Evolutionary conservation across 345 rosid genomes (phyloP).

Genomic region (Hibiscus trionum): DNA sequence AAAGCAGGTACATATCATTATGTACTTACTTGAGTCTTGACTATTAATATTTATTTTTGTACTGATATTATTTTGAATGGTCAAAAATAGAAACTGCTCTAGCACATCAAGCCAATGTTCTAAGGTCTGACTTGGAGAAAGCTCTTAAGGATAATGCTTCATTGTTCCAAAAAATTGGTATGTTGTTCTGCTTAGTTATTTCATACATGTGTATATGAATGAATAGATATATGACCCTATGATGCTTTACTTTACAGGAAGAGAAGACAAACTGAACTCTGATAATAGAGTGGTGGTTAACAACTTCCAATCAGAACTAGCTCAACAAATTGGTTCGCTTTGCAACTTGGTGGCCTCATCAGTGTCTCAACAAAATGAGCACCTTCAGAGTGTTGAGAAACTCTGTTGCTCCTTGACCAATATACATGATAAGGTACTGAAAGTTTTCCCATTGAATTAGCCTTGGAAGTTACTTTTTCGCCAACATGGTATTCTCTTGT

Average conservation of each 20-base stretch:
- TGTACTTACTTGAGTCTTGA: background rate
- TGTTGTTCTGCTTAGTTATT: conserved; percentile 12
- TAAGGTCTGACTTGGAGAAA: conserved; percentile 77
- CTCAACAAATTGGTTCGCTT: conserved; percentile 55
- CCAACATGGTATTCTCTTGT: background rate
- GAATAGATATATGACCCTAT: background rate
- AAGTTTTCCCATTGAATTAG: background rate
- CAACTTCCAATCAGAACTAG: conserved; percentile 57
- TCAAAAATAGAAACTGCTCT: conserved; percentile 60
- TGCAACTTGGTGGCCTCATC: conserved; percentile 55
- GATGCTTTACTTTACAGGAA: conserved; percentile 34
- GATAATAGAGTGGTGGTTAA: conserved; percentile 67
- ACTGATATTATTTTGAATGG: conserved; percentile 1
- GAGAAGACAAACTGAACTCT: conserved; percentile 72
- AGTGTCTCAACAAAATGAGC: conserved; percentile 61
- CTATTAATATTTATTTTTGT: background rate
- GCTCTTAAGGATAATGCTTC: conserved; percentile 70
- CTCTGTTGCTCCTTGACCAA: conserved; percentile 55
- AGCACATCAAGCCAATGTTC: conserved; percentile 70
- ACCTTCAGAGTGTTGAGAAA: conserved; percentile 60
- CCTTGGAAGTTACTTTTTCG: background rate
- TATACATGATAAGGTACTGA: conserved; percentile 58
- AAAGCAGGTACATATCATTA: conserved; percentile 54
- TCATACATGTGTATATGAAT: background rate
- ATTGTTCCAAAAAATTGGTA: conserved; percentile 82